These are phyloP conservation scores for Mycogone perniciosa DNA, from an alignment of 2,329 filamentous ascomycete genomes.

Conservation along the genomic window DNA sequence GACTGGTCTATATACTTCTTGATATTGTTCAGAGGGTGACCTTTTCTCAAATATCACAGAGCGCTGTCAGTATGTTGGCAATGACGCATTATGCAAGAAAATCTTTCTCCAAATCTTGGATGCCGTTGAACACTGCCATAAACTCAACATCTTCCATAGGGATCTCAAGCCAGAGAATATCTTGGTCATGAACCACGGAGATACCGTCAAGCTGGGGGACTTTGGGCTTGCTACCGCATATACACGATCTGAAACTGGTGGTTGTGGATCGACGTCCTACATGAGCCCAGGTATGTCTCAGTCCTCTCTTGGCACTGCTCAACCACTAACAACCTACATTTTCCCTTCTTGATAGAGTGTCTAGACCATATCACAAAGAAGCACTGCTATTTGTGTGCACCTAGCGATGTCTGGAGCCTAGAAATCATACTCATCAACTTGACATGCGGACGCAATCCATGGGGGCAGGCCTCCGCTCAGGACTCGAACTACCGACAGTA, in stretches of 20 bases:
- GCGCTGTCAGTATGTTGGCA: conserved; percentile 84
- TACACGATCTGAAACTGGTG: conserved; percentile 82
- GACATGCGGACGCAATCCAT: conserved; percentile 95
- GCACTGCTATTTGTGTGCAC: conserved; percentile 80
- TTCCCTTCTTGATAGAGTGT: conserved; percentile 60
- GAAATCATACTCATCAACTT: conserved; percentile 97
- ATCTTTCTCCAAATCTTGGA: conserved; percentile 94
- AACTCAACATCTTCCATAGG: conserved; percentile 88
- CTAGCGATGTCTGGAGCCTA: conserved; percentile 97
- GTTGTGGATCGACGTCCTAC: conserved; percentile 97
- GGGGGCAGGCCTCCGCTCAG: conserved; percentile 91
- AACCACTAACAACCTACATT: too few species aligned
- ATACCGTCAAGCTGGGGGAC: conserved; percentile 91
- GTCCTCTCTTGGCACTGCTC: too few species aligned
- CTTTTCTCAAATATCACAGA: conserved; percentile 97
- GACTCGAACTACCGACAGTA: conserved; percentile 94
- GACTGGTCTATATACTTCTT: conserved; percentile 95
- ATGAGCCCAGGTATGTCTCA: conserved; percentile 83
- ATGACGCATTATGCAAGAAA: conserved; percentile 79
- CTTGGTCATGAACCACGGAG: conserved; percentile 78
- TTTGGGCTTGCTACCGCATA: conserved; percentile 92
- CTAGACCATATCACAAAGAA: conserved; percentile 68
- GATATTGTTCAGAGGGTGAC: conserved; percentile 97
- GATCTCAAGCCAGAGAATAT: conserved; percentile 99
- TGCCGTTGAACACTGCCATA: conserved; percentile 93